Percentiles rank a stretch among this genome's conserved stretches.
Conservation (phyloP, 106 monocot species). For the Ottelia alismoides region DNA sequence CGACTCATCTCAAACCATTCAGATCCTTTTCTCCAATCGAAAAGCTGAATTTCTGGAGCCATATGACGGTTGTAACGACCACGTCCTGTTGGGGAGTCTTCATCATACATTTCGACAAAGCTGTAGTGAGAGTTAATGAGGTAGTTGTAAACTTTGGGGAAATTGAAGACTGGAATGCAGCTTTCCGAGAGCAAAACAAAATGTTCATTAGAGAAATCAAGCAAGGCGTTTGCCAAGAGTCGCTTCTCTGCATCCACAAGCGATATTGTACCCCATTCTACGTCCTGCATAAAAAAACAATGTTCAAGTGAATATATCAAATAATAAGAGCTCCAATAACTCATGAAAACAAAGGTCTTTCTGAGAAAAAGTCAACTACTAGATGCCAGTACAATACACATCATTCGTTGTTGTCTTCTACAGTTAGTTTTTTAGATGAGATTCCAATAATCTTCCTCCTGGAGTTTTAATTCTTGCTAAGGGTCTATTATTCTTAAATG, state of each 20-base stretch:
- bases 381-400: background rate
- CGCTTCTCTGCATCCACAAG: conserved; percentile 24
- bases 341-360: background rate
- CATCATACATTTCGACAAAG: conserved; percentile 14
- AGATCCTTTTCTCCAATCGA: conserved; percentile 20
- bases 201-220: conserved; percentile 16
- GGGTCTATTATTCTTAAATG: too few relatives aligned
- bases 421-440: background rate
- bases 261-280: conserved; percentile 17
- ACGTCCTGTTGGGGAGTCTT: conserved; percentile 9
- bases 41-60: conserved; percentile 7
- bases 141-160: conserved; percentile 16
- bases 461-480: too few relatives aligned
- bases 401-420: background rate
- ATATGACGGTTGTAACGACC: conserved; percentile 14
- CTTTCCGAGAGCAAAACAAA: conserved; percentile 19
- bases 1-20: conserved; percentile 23
- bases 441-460: too few relatives aligned
- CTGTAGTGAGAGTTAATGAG: conserved; percentile 9
- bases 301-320: too few relatives aligned
- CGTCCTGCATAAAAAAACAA: background rate
- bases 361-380: background rate
- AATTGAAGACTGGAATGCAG: conserved; percentile 16
- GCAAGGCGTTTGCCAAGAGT: conserved; percentile 19
- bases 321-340: too few relatives aligned